Conservation (phyloP, 2,329 filamentous ascomycete species). For the Chaetomium strumarium region DNA sequence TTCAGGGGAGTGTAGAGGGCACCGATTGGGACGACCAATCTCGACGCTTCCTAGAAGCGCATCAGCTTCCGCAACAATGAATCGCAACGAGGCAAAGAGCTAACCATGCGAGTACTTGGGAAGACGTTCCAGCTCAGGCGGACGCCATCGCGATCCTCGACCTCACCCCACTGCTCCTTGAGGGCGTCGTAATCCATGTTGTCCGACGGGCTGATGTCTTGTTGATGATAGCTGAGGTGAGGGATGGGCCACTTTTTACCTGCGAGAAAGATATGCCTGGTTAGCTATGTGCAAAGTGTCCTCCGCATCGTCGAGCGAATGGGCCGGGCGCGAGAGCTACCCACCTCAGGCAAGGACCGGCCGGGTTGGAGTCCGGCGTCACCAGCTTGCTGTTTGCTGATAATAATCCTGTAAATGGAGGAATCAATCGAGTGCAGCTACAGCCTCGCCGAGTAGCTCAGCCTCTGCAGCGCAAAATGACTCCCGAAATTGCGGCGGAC, state of each 20-base stretch:
- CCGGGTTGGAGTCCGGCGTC: neutral
- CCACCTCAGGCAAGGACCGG: neutral
- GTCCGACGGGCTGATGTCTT: neutral
- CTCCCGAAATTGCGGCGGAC: conserved; percentile 7
- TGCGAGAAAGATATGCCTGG: neutral
- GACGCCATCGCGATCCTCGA: conserved; percentile 93
- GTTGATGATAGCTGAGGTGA: neutral
- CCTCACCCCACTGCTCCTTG: conserved; percentile 94
- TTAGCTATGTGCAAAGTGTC: conserved; percentile 17
- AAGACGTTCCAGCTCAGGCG: conserved; percentile 98
- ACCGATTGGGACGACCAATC: conserved; percentile 91
- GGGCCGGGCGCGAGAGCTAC: conserved; percentile 9
- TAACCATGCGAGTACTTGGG: conserved; percentile 92
- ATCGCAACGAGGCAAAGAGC: conserved; percentile 27
- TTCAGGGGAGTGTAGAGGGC: conserved; percentile 94
- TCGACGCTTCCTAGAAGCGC: conserved; percentile 71
- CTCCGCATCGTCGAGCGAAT: conserved; percentile 11
- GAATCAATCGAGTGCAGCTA: conserved; percentile 1
- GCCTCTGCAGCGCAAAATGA: neutral
- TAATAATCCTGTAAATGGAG: neutral
- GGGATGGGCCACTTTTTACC: neutral
- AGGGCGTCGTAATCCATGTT: conserved; percentile 85
- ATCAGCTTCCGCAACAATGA: conserved; percentile 23
- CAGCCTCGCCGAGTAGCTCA: neutral
- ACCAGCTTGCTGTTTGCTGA: neutral